Evolutionary conservation across 768 basidiomycete species (phyloP).

Genomic region (Boletellus emodensis): DNA sequence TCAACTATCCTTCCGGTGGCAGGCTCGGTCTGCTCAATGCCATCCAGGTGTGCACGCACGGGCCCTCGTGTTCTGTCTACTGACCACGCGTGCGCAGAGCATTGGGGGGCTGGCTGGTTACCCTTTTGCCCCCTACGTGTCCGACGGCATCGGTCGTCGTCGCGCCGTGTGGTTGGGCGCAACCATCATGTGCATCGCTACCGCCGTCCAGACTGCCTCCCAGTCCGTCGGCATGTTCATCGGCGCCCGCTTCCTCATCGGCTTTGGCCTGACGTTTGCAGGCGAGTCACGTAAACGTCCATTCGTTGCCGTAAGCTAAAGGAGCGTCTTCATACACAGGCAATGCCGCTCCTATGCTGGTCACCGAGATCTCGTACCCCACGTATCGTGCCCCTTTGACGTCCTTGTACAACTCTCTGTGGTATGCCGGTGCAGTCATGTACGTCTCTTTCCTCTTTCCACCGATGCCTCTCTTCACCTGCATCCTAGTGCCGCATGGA

Average conservation of each 20-base stretch:
- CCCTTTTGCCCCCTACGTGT: conserved; percentile 67
- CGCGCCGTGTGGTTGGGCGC: conserved; percentile 65
- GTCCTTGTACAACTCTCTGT: conserved; percentile 77
- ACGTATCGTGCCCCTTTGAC: conserved; percentile 77
- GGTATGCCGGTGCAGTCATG: conserved; percentile 83
- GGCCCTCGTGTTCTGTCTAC: background rate
- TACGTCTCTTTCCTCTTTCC: conserved; percentile 30
- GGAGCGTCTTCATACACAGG: conserved; percentile 30
- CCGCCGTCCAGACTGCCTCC: conserved; percentile 66
- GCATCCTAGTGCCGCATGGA: conserved; percentile 65
- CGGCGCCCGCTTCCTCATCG: conserved; percentile 74
- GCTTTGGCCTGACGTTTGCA: conserved; percentile 74
- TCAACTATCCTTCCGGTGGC: conserved; percentile 52
- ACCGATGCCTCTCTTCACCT: background rate
- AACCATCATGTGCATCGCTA: conserved; percentile 64
- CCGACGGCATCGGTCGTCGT: conserved; percentile 70
- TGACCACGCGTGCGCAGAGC: conserved; percentile 40
- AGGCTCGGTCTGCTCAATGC: conserved; percentile 69
- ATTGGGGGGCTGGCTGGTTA: conserved; percentile 66
- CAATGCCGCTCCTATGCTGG: conserved; percentile 76
- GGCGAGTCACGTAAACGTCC: conserved; percentile 30
- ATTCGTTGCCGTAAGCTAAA: background rate
- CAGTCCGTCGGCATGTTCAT: conserved; percentile 76
- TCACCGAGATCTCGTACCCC: conserved; percentile 85
- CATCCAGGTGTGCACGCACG: conserved; percentile 50